phyloP scores from a whole-genome alignment of 2,329 filamentous ascomycete species.

The Alternaria longipes region DNA sequence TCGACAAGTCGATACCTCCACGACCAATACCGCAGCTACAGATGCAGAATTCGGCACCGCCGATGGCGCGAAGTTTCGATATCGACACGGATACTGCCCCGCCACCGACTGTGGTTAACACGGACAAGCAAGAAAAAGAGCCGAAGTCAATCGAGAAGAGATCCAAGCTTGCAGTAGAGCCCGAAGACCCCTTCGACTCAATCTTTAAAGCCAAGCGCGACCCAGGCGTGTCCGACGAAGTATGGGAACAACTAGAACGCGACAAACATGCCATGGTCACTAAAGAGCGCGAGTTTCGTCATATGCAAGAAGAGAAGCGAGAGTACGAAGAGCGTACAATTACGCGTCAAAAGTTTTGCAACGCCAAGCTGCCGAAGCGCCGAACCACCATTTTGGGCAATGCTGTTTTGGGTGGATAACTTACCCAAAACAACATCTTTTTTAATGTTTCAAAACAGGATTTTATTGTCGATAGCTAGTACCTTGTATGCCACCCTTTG shows the following conservation, averaged over 20 bases:
- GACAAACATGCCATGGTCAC: constrained; percentile 54
- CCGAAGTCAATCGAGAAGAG: background rate
- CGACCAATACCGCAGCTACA: constrained; percentile 6
- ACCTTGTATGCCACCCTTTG: too few species aligned
- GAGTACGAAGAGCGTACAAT: constrained; percentile 15
- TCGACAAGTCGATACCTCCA: constrained; percentile 4
- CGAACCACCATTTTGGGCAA: too few species aligned
- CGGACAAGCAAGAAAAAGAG: constrained; percentile 13
- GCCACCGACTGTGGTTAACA: constrained; percentile 1
- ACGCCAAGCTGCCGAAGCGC: too few species aligned
- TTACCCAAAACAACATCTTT: too few species aligned
- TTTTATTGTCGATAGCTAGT: too few species aligned
- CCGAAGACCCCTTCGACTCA: constrained; percentile 20
- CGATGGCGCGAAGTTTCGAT: constrained; percentile 4
- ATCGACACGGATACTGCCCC: constrained; percentile 14
- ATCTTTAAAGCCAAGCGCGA: constrained; percentile 57
- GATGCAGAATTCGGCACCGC: constrained; percentile 10
- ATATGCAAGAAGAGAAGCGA: constrained; percentile 38
- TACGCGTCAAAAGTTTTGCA: too few species aligned
- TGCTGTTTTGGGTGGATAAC: too few species aligned
- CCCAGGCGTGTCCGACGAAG: constrained; percentile 65
- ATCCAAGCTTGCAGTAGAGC: background rate
- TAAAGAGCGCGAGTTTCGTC: constrained; percentile 50
- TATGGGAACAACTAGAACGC: constrained; percentile 68
- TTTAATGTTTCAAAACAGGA: too few species aligned